Evolutionary conservation across 73 alveolate genomes (phyloP), one percentile per base, ranked within the genome.

Genomic region (Paramecium biaurelia): DNA sequence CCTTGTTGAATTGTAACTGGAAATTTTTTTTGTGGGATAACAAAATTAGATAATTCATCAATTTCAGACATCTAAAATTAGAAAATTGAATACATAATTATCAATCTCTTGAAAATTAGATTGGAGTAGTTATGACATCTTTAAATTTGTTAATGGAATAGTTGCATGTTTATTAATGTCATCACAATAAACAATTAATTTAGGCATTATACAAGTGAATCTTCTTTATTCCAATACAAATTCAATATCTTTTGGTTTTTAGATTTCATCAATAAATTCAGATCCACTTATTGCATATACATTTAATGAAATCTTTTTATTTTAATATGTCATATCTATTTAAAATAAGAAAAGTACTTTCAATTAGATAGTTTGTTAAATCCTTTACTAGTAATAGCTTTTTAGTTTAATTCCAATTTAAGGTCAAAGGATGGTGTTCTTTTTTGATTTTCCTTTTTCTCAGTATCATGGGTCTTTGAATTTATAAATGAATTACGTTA

Each of bases 241-340:
- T 37, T 74, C 87, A 74, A 74, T 37, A 37, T 74, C 87, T 12
- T 74, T 74, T 74, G 57, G 87, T 37, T 74, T 34, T 37, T 74
- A 26, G 21, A 37, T 23, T 74, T 74, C 87, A 20, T 74, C 87
- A 4, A 74, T 41, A 4, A 74, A 41, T 28, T 74, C 87, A 6
- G 45, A 28, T 41, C 57, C 59, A n/a, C 87, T 41, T 10, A 74
- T 41, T 1, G 87, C 87, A 15, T 74, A 34, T 2, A 41, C 45
- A 34, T 74, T 41, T 9, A 74, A 12, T 41, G 6, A 28, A 23
- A 74, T 74, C 45, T 74, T 74, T 23, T 74, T 74, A 15, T 34
- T 74, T 41, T 74, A 15, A 37, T 74, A 74, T 37, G 37, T 28
- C 58, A 74, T 21, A 37, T 74, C 87, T 74, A 37, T 5, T 34